These are phyloP conservation scores for Alternaria burnsii DNA, from an alignment of 2,329 filamentous ascomycete species.

Conservation along the genomic window DNA sequence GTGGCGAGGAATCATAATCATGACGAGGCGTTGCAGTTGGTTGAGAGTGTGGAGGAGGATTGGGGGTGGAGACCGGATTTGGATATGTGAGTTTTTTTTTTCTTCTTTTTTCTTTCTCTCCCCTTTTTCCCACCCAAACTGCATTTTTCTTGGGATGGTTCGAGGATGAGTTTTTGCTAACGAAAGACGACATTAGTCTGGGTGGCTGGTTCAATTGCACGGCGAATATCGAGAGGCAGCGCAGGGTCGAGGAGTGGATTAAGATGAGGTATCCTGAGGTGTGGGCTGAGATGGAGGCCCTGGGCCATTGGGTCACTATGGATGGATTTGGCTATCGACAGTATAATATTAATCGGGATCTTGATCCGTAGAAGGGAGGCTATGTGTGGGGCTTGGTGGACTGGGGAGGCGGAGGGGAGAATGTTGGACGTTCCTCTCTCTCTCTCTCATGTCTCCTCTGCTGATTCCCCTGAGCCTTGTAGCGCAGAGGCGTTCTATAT, in stretches of 20 bases:
- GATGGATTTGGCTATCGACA: slow-evolving; percentile 49
- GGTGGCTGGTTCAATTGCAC: slow-evolving; percentile 80
- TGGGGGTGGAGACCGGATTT: slow-evolving; percentile 73
- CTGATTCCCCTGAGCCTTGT: too few relatives aligned
- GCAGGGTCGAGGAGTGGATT: slow-evolving; percentile 78
- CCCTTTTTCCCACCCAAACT: too few relatives aligned
- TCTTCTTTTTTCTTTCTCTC: neutral
- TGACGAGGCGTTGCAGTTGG: slow-evolving; percentile 70
- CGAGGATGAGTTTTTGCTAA: slow-evolving; percentile 19
- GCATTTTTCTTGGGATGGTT: too few relatives aligned
- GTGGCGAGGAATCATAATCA: slow-evolving; percentile 76
- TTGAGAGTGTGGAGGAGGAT: slow-evolving; percentile 72
- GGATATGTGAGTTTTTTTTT: slow-evolving; percentile 70
- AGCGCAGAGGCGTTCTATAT: too few relatives aligned
- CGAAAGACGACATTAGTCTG: slow-evolving; percentile 60
- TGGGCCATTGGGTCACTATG: slow-evolving; percentile 53
- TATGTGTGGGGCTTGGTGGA: too few relatives aligned
- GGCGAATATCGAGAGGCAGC: slow-evolving; percentile 70
- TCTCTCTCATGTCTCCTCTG: too few relatives aligned
- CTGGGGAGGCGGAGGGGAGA: neutral
- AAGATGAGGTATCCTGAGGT: slow-evolving; percentile 70
- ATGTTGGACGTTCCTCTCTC: neutral
- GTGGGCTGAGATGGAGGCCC: slow-evolving; percentile 72
- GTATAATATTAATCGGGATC: slow-evolving; percentile 45
- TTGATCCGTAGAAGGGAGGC: slow-evolving; percentile 40